phyloP scores from a whole-genome alignment of 768 basidiomycete genomes.

The Candolleomyces aberdarensis region DNA sequence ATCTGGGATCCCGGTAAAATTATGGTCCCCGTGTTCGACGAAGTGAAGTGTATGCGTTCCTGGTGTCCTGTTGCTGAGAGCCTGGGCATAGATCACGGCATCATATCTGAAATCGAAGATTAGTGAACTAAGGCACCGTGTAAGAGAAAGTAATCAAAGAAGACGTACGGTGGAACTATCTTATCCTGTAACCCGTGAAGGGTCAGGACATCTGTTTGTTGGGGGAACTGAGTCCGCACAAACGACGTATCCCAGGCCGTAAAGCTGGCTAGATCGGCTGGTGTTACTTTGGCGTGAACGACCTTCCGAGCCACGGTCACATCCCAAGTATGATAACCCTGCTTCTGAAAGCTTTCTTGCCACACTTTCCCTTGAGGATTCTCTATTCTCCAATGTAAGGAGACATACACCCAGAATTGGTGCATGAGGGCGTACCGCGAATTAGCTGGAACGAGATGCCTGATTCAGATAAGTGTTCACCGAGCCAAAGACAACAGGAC shows the following conservation, averaged over 20 bases:
- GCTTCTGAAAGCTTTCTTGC: conserved; percentile 47
- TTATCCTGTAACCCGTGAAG: conserved; percentile 72
- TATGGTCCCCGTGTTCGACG: conserved; percentile 77
- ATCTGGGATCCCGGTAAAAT: conserved; percentile 67
- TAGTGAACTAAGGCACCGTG: background rate
- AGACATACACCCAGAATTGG: background rate
- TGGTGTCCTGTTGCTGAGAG: conserved; percentile 50
- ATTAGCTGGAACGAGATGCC: conserved; percentile 32
- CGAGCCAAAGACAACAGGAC: conserved; percentile 20
- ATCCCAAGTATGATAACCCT: conserved; percentile 63
- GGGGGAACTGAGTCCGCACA: conserved; percentile 69
- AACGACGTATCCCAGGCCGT: conserved; percentile 62
- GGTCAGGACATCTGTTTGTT: conserved; percentile 61
- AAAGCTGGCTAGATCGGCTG: conserved; percentile 60
- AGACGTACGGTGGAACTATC: conserved; percentile 65
- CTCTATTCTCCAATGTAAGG: conserved; percentile 7
- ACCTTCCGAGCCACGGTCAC: conserved; percentile 64
- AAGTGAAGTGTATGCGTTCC: conserved; percentile 72
- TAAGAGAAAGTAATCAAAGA: background rate
- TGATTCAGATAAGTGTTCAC: conserved; percentile 1
- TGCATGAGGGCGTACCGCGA: conserved; percentile 28
- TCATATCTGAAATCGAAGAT: conserved; percentile 50
- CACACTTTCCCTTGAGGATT: conserved; percentile 31
- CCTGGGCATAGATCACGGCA: conserved; percentile 64
- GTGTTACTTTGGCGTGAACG: conserved; percentile 48